Evolutionary conservation across 805 yeast species (phyloP), one percentile per base, ranked within the genome.

Genomic region (Lachancea mirantina): DNA sequence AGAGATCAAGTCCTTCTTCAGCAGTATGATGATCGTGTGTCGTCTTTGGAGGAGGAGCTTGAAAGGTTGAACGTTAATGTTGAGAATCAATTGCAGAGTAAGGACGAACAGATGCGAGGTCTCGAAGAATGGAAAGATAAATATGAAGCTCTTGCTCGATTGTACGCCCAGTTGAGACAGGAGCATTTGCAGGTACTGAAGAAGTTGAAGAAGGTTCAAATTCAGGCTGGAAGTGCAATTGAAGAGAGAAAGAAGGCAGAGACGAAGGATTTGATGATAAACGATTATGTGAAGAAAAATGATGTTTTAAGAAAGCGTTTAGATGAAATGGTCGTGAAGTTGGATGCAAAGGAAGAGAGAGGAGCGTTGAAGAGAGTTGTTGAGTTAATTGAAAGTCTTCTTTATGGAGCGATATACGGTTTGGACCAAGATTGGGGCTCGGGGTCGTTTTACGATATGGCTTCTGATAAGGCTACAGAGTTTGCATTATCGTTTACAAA

Each of bases 121-220:
- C 55, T 84, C 28, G 88, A 83, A 34, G 95, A 87, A 57, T 88
- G 95, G 95, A 76, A 83, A 41, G 74, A 73, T 34, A 88, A 88
- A 62, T 88, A 88, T 59, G 95, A 87, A 51, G 71, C 92, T 0
- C 67, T 88, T 41, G 96, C 96, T 5, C 84, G 84, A 50, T 66
- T 88, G 43, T 88, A 88, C 57, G 78, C 94, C 2, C 95, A 87
- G 59, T 66, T 88, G 46, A 79, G 96, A 52, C 94, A 84, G 59
- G 96, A 88, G 59, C 96, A 88, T 53, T 67, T 88, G 49, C 81
- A 78, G 41, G 61, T 87, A 35, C 68, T 88, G 51, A 68, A 81
- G 32, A 80, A 79, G 51, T 79, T 79, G 52, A 87, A 88, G 54
- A 78, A 80, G 46, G 68, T 79, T 28, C 94, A 85, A 59, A 83